Percentiles rank a stretch among this genome's conserved stretches.
Evolutionary conservation across 257 asterid species (phyloP).

Genomic region (Penstemon newberryi): DNA sequence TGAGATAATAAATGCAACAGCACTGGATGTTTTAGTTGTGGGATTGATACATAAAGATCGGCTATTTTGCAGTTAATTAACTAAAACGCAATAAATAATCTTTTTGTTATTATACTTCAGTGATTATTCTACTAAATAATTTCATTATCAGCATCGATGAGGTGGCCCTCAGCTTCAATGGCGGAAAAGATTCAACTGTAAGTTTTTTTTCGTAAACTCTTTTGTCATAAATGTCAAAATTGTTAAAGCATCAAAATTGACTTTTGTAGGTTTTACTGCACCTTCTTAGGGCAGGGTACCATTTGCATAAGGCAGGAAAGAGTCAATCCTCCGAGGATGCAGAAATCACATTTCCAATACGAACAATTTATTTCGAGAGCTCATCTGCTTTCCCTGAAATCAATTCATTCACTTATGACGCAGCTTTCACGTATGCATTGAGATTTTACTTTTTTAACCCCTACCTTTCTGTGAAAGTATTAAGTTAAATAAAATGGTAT

Average conservation of each 20-base stretch:
- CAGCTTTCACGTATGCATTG: conserved; percentile 55
- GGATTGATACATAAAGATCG: background rate
- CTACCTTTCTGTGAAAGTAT: background rate
- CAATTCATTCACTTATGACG: conserved; percentile 80
- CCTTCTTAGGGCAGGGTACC: conserved; percentile 81
- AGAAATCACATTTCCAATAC: conserved; percentile 54
- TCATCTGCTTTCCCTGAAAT: conserved; percentile 84
- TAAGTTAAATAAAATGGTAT: conserved; percentile 6
- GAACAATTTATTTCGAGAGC: conserved; percentile 82
- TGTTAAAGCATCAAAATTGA: conserved; percentile 15
- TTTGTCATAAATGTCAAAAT: conserved; percentile 9
- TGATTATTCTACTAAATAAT: conserved; percentile 17
- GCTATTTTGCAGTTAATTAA: conserved; percentile 10
- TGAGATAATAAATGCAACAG: background rate
- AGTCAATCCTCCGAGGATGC: conserved; percentile 34
- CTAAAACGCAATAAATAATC: background rate
- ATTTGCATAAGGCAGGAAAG: conserved; percentile 52
- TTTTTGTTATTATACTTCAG: background rate
- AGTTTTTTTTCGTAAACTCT: conserved; percentile 33
- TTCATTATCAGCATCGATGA: conserved; percentile 61
- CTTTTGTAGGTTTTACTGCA: conserved; percentile 72
- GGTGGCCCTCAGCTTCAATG: conserved; percentile 89
- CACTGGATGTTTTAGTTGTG: too few relatives aligned
- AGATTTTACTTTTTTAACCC: conserved; percentile 7
- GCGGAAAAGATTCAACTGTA: conserved; percentile 92